A percentile compares a stretch with the other conserved stretches of the same genome.
Conservation (phyloP, 106 monocot species). For the Cymbidium sinense region DNA sequence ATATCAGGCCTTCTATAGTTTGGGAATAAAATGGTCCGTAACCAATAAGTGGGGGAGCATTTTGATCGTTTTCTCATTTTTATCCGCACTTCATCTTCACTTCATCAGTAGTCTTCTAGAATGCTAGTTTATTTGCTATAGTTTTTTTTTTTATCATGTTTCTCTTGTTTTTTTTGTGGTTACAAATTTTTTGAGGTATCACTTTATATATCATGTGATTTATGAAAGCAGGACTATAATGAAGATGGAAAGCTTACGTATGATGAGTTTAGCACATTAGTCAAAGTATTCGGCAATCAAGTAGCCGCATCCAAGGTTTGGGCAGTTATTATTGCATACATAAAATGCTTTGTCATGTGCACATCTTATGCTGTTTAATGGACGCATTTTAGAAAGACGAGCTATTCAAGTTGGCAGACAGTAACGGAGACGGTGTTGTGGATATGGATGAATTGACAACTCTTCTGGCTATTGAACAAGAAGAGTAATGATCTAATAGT, state of each 20-base stretch:
- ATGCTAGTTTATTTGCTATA: neutral
- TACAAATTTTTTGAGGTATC: neutral
- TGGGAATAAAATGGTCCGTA: no score
- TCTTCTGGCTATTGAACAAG: constrained; percentile 67
- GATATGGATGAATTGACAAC: constrained; percentile 78
- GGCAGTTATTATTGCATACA: neutral
- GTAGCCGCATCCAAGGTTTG: constrained; percentile 59
- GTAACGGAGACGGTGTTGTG: constrained; percentile 80
- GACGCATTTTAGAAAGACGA: constrained; percentile 66
- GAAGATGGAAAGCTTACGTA: constrained; percentile 71
- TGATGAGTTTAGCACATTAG: constrained; percentile 66
- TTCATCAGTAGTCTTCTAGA: neutral
- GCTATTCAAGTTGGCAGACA: constrained; percentile 80
- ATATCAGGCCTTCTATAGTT: no score
- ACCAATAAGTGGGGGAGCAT: no score
- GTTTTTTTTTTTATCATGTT: neutral
- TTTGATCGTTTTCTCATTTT: no score
- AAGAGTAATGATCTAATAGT: constrained; percentile 46
- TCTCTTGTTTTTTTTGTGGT: neutral
- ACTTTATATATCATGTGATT: constrained; percentile 1
- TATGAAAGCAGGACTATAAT: constrained; percentile 62
- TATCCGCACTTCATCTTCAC: neutral
- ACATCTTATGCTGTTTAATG: constrained; percentile 5
- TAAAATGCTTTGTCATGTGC: neutral
- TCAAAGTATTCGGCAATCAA: constrained; percentile 82